Base-by-base conservation (phyloP, 2,329 filamentous ascomycete species). In the Xylaria sp. region DNA sequence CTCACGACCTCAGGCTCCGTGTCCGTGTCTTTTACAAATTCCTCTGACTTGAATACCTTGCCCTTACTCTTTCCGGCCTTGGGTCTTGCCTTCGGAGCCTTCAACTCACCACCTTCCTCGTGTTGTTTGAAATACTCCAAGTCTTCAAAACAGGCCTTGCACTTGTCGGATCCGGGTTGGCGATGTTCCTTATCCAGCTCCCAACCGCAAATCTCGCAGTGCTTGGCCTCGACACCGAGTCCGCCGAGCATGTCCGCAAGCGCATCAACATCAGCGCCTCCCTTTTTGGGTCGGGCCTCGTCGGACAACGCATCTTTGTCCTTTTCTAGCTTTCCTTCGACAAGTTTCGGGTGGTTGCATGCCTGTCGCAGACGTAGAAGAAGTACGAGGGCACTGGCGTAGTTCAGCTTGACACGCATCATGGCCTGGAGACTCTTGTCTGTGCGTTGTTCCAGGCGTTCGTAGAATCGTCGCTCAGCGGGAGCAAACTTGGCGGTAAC, bases 341-440 rank as follows among this genome's bases (percentile, higher is more conserved):
- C 88, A 51, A 99, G 80, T 65, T 91, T 88, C 0, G 92, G 92
- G 72, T 99, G 94, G 70, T 99, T 96, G 74, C 94, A 99, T 18
- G 92, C 90, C 73, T 99, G 94, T 61, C 94, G 84, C 61, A 99
- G 79, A 46, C 94, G 87, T 58, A 99, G 78, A n/a, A 99, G 83
- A 62, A 99, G 78, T 10, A 96, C 92, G 70, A 99, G 84, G 16
- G 94, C 94, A 68, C 92, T 95, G 60, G 95, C 93, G 71, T 97
- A 97, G 76, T 92, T 95, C 56, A 92, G 78, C 70, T 90, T 85
- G 5, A 85, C 87, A 54, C 83, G 85, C 86, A 96, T 92, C 89
- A 97, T 95, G 72, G 87, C 84, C 68, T 95, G 86, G 54, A 99
- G 83, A 68, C 90, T 92, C 70, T 87, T 86, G 72, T 97, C 91